Evolutionary conservation across 768 basidiomycete genomes (phyloP).

Genomic region (Phaeotremella fagi): DNA sequence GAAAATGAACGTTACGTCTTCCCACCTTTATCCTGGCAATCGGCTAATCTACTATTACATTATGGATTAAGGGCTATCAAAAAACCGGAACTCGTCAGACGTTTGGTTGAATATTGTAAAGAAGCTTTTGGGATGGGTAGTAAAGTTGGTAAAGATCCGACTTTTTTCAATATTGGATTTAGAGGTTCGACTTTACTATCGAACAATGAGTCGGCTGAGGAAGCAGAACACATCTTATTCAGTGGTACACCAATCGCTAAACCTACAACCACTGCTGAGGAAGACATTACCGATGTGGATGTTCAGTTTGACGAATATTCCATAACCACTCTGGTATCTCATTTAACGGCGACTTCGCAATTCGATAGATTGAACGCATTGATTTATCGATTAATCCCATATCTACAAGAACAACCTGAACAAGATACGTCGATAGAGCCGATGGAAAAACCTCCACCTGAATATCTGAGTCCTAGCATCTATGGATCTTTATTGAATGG

Average conservation of each 20-base stretch:
- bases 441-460: not conserved
- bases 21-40: slow-evolving; percentile 24
- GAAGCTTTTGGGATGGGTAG: slow-evolving; percentile 15
- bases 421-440: not conserved
- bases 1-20: slow-evolving; percentile 17
- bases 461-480: slow-evolving; percentile 4
- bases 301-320: not conserved
- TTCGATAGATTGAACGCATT: slow-evolving; percentile 4
- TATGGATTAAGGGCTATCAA: slow-evolving; percentile 26
- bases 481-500: slow-evolving; percentile 15
- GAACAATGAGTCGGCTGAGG: slow-evolving; percentile 13
- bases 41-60: slow-evolving; percentile 27
- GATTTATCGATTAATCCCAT: slow-evolving; percentile 16
- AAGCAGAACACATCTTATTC: slow-evolving; percentile 17
- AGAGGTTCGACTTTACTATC: slow-evolving; percentile 10
- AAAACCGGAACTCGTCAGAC: slow-evolving; percentile 7
- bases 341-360: slow-evolving; percentile 12
- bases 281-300: not conserved
- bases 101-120: slow-evolving; percentile 26
- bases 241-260: not conserved
- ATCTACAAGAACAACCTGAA: not conserved
- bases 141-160: slow-evolving; percentile 1
- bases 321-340: slow-evolving; percentile 5
- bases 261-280: not conserved
- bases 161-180: slow-evolving; percentile 18